Evolutionary conservation across 306 rosid genomes (phyloP).

Genomic region (Castanea mollissima): DNA sequence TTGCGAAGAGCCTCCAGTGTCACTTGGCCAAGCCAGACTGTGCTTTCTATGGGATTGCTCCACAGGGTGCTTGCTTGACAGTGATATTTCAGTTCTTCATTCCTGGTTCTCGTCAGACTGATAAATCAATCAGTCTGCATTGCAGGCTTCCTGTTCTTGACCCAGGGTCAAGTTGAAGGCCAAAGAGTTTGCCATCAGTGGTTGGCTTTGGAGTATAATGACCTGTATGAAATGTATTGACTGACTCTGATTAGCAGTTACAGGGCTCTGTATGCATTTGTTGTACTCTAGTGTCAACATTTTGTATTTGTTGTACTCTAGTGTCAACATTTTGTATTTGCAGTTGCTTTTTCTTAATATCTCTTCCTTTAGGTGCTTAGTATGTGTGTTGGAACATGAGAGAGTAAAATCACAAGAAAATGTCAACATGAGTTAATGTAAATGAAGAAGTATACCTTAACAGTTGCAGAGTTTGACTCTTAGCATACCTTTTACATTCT

Average conservation of each 20-base stretch:
- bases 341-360: background rate
- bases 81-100: conserved; percentile 56
- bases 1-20: conserved; percentile 83
- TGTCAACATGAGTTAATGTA: background rate
- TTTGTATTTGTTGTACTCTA: background rate
- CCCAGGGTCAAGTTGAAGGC: conserved; percentile 57
- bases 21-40: conserved; percentile 95
- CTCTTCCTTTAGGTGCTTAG: background rate
- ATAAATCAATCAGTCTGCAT: conserved; percentile 91
- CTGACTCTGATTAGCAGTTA: background rate
- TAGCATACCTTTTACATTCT: background rate
- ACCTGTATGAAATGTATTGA: background rate
- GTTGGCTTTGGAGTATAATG: background rate
- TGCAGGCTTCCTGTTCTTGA: conserved; percentile 90
- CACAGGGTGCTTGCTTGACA: conserved; percentile 77
- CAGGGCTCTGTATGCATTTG: background rate
- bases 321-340: background rate
- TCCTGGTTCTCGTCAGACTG: conserved; percentile 79
- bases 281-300: background rate
- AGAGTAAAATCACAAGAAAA: background rate
- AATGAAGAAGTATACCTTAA: background rate
- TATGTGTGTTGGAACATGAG: background rate
- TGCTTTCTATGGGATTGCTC: conserved; percentile 88
- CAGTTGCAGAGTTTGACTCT: background rate
- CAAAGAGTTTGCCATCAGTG: background rate